Conservation (phyloP, 805 yeast genomes). For the Candida parachauliodes region DNA sequence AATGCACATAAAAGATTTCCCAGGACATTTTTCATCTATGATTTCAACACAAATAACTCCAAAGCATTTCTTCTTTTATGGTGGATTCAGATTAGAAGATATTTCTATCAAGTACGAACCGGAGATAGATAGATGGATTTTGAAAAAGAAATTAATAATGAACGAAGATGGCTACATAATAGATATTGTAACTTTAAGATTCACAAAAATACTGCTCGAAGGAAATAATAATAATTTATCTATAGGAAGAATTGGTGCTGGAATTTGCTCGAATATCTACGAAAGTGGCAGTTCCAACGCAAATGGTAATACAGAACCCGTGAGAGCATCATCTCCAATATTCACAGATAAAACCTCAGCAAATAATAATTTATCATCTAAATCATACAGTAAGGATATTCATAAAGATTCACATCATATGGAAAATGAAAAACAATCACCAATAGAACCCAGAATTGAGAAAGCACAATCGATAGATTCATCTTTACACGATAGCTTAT, state of each 20-base stretch:
- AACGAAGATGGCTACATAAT: conserved; percentile 58
- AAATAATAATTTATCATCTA: background rate
- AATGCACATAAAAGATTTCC: conserved; percentile 22
- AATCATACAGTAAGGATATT: background rate
- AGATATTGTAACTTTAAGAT: conserved; percentile 47
- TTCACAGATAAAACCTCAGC: conserved; percentile 1
- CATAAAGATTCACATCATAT: background rate
- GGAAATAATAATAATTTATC: conserved; percentile 15
- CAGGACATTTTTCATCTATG: conserved; percentile 51
- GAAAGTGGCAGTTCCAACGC: conserved; percentile 7
- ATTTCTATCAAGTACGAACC: conserved; percentile 21
- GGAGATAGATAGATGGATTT: conserved; percentile 30
- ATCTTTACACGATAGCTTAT: background rate
- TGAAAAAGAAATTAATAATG: conserved; percentile 42
- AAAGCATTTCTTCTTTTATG: conserved; percentile 59
- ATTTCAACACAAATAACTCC: conserved; percentile 48
- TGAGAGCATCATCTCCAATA: conserved; percentile 2
- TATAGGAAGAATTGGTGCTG: conserved; percentile 32
- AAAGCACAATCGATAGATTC: background rate
- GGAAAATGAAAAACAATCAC: background rate
- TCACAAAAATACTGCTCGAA: conserved; percentile 39
- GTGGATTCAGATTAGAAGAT: conserved; percentile 54
- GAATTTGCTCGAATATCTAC: conserved; percentile 24
- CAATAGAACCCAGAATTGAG: background rate
- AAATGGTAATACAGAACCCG: background rate